Conservation (phyloP, 345 rosid genomes). For the Populus davidiana region DNA sequence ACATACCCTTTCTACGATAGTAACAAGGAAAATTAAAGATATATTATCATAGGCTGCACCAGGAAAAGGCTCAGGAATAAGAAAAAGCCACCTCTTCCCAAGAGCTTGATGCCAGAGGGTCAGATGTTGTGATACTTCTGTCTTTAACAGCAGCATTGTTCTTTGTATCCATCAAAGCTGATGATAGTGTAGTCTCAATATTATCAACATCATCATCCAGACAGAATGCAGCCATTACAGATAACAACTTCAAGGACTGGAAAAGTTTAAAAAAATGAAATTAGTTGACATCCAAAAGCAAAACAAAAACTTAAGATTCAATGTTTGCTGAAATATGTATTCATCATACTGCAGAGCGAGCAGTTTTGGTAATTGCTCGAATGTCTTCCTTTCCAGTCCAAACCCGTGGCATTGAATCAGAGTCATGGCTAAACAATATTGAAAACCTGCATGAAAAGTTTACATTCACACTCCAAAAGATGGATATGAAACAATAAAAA, state of each 20-base stretch:
- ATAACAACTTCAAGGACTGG: conserved; percentile 88
- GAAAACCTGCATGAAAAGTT: conserved; percentile 62
- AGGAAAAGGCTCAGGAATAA: conserved; percentile 6
- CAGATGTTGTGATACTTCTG: conserved; percentile 53
- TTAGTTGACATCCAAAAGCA: conserved; percentile 14
- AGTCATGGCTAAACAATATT: conserved; percentile 79
- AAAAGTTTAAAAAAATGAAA: conserved; percentile 14
- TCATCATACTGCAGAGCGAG: conserved; percentile 78
- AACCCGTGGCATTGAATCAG: conserved; percentile 97
- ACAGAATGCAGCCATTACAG: conserved; percentile 82
- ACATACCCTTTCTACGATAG: not conserved
- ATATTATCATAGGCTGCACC: not conserved
- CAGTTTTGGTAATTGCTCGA: conserved; percentile 83
- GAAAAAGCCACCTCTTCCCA: conserved; percentile 76
- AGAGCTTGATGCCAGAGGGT: conserved; percentile 88
- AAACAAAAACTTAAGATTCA: not conserved
- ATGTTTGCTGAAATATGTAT: not conserved
- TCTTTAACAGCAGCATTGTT: conserved; percentile 37
- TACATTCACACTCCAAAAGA: conserved; percentile 17
- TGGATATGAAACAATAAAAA: conserved; percentile 12
- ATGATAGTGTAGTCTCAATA: conserved; percentile 59
- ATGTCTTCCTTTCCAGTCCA: conserved; percentile 99
- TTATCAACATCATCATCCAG: conserved; percentile 70
- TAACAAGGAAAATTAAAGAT: not conserved
- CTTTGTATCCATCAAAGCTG: conserved; percentile 55